Evolutionary conservation across 768 basidiomycete genomes (phyloP).

Genomic region (Kwoniella pini): DNA sequence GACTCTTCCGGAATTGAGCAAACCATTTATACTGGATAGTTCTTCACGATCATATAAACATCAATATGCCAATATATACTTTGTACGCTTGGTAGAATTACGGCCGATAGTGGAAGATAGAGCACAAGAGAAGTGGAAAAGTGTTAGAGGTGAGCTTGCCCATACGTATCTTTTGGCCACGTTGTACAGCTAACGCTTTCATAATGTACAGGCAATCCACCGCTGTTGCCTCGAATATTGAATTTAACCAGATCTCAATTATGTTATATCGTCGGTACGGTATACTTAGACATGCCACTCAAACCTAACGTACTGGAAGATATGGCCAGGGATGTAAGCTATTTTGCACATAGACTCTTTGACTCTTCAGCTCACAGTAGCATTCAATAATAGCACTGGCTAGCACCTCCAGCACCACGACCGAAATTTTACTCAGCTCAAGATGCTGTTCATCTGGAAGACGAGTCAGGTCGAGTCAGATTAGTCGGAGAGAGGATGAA

Average conservation of each 20-base stretch:
- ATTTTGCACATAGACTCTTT: not conserved
- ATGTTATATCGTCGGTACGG: slow-evolving; percentile 89
- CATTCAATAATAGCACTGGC: slow-evolving; percentile 72
- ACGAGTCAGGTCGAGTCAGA: slow-evolving; percentile 88
- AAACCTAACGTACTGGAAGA: slow-evolving; percentile 98
- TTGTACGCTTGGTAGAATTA: slow-evolving; percentile 62
- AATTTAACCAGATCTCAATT: slow-evolving; percentile 81
- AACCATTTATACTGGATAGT: slow-evolving; percentile 49
- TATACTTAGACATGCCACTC: slow-evolving; percentile 98
- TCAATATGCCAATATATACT: slow-evolving; percentile 75
- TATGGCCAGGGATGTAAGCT: slow-evolving; percentile 82
- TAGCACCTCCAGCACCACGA: slow-evolving; percentile 76
- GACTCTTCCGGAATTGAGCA: slow-evolving; percentile 39
- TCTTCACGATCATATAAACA: slow-evolving; percentile 61
- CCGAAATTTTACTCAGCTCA: slow-evolving; percentile 72
- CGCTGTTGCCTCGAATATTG: slow-evolving; percentile 25
- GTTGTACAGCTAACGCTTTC: not conserved
- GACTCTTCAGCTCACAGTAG: slow-evolving; percentile 5
- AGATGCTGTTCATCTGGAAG: slow-evolving; percentile 87
- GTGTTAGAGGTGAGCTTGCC: slow-evolving; percentile 55
- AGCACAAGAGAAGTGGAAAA: slow-evolving; percentile 62
- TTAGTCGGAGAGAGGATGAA: slow-evolving; percentile 74
- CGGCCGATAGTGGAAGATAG: slow-evolving; percentile 59
- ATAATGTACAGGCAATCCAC: slow-evolving; percentile 22
- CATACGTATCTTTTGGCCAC: not conserved